Conservation (phyloP, 73 alveolate species). For the Tetrahymena borealis region DNA sequence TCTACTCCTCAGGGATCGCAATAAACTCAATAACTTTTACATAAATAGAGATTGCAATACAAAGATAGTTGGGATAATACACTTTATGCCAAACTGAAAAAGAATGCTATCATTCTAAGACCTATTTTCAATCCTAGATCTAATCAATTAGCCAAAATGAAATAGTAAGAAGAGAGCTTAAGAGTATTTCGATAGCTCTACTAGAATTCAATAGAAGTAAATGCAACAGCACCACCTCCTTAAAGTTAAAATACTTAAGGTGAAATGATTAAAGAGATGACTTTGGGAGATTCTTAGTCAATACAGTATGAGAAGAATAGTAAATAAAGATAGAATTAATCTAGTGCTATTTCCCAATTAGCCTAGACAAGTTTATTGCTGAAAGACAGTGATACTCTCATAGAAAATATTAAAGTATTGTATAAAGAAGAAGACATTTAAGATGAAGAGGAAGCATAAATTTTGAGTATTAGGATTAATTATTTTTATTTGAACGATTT, state of each 20-base stretch:
- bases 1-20: too few relatives aligned
- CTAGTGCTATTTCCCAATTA: neutral
- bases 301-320: neutral
- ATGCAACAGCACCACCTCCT: neutral
- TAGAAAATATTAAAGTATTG: neutral
- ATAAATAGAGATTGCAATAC: neutral
- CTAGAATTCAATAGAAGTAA: neutral
- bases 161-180: neutral
- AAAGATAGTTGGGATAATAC: neutral
- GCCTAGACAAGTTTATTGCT: neutral
- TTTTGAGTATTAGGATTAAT: neutral
- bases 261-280: neutral
- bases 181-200: neutral
- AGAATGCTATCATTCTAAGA: neutral
- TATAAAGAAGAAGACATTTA: neutral
- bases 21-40: neutral
- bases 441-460: neutral
- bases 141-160: neutral
- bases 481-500: neutral
- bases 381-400: neutral
- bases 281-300: neutral
- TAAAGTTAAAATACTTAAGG: neutral
- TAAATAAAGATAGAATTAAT: neutral
- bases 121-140: neutral
- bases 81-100: neutral